Evolutionary conservation across 2,329 filamentous ascomycete genomes (phyloP), one percentile per base, ranked within the genome.

Genomic region (Colletotrichum melonis): DNA sequence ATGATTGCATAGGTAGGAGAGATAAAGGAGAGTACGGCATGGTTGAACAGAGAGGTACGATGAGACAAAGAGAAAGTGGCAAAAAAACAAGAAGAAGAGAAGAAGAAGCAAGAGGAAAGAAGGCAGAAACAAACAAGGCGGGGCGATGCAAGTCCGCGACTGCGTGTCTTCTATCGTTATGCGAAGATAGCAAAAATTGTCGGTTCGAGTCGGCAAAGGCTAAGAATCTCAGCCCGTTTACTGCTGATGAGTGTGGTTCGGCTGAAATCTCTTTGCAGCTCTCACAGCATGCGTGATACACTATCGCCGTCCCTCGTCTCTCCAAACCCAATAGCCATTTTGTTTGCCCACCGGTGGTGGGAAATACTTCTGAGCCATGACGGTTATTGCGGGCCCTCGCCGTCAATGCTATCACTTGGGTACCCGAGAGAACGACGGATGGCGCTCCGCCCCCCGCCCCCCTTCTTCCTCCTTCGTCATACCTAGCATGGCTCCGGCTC

Each of bases 401-500:
- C 49, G 65, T 42, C 42, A 14, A 28, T 57, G 57, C 56, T n/a
- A 24, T 28, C 56, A 22, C 57, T 30, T 28, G 42, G 12, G 30
- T 38, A 24, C 63, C 30, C 12, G 35, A 62, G 22, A 32, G 59
- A 55, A 28, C 65, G 26, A 55, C 42, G 22, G 32, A 46, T 60
- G 55, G 30, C 42, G 38, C 59, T 49, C 55, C 56, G 38, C 26
- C 38, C n/a, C 19, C 42, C 52, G 35, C 22, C 9, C 35, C 5
- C 42, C 35, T n/a, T 12, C 14, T 28, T 26, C 35, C 46, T 35
- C 38, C 24, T 57, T 58, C 62, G 67, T 55, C 63, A 68, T 63
- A 35, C 32, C 32, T 35, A 54, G 38, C 60, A 26, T 72, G n/a
- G 68, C 63, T 63, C 35, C 72, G 49, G 63, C 56, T 54, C 57